Conservation (phyloP, 169 alveolate genomes). For the Eimeria acervulina region DNA sequence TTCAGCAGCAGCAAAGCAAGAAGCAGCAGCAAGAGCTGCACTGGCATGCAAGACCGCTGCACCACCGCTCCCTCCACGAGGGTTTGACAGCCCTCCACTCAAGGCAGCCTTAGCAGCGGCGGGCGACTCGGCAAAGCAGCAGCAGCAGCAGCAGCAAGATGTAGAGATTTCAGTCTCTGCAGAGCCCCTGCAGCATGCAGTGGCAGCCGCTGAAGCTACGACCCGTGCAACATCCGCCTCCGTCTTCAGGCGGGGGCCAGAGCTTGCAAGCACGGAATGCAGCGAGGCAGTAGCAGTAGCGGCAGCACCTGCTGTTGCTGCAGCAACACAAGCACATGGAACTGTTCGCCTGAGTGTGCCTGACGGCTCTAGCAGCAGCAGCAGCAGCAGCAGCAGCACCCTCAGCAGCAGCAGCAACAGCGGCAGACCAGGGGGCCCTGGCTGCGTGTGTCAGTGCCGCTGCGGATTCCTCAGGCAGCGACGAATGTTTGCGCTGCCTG, state of each 20-base stretch:
- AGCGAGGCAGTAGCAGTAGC: not conserved
- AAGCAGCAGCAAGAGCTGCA: constrained; percentile 52
- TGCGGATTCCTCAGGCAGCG: constrained; percentile 37
- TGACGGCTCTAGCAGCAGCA: constrained; percentile 24
- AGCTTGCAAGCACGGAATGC: not conserved
- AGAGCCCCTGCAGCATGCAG: not conserved
- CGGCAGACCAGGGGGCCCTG: constrained; percentile 41
- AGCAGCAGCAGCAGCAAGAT: constrained; percentile 37
- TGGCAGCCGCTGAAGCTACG: constrained; percentile 8
- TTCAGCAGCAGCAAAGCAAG: not conserved
- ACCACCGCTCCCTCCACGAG: not conserved
- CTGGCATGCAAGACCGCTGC: not conserved
- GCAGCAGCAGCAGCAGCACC: constrained; percentile 38
- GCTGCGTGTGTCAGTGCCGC: constrained; percentile 73
- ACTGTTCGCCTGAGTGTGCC: not conserved
- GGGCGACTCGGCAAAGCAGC: not conserved
- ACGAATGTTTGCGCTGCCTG: constrained; percentile 29
- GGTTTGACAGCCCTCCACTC: not conserved
- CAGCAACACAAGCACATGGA: not conserved
- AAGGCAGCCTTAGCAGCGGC: not conserved
- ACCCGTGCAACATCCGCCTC: not conserved
- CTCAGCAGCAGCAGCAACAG: constrained; percentile 39
- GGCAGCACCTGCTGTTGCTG: not conserved
- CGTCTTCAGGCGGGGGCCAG: not conserved
- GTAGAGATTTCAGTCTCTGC: not conserved